Conservation (phyloP, 805 yeast genomes). For the Wickerhamiella sergipiensis region DNA sequence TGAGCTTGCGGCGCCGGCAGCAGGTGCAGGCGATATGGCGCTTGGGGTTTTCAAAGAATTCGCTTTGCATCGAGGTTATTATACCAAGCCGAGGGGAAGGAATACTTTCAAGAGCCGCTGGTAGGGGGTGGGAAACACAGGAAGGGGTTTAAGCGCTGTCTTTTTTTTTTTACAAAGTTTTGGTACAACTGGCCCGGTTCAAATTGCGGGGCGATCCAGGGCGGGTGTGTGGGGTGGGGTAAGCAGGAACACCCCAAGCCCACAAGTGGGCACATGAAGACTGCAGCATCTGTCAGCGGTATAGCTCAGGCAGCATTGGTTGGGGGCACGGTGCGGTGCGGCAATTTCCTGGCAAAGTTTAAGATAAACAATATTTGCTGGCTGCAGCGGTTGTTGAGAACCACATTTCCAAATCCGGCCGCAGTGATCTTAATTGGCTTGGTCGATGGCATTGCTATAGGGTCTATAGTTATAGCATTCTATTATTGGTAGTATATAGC, state of each 20-base stretch:
- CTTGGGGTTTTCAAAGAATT: background rate
- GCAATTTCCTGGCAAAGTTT: background rate
- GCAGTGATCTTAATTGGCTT: too few species aligned
- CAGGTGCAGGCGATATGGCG: conserved; percentile 22
- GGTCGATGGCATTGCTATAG: too few species aligned
- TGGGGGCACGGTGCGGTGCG: background rate
- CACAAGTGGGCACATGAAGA: background rate
- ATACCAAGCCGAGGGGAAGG: background rate
- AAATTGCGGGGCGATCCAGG: background rate
- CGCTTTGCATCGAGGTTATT: background rate
- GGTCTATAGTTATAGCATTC: too few species aligned
- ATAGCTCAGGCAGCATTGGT: background rate
- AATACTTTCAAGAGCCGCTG: background rate
- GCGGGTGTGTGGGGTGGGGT: background rate
- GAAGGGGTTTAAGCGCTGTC: too few species aligned
- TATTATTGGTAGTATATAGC: too few species aligned
- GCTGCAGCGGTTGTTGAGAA: too few species aligned
- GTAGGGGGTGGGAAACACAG: background rate
- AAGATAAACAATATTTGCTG: background rate
- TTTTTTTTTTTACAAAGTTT: background rate
- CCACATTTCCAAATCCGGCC: too few species aligned
- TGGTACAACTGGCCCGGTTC: background rate
- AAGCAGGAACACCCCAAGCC: background rate
- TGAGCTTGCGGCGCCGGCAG: conserved; percentile 24
- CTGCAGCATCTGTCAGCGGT: background rate